phyloP scores from a whole-genome alignment of 2,329 filamentous ascomycete species.

The Zymoseptoria ardabiliae region DNA sequence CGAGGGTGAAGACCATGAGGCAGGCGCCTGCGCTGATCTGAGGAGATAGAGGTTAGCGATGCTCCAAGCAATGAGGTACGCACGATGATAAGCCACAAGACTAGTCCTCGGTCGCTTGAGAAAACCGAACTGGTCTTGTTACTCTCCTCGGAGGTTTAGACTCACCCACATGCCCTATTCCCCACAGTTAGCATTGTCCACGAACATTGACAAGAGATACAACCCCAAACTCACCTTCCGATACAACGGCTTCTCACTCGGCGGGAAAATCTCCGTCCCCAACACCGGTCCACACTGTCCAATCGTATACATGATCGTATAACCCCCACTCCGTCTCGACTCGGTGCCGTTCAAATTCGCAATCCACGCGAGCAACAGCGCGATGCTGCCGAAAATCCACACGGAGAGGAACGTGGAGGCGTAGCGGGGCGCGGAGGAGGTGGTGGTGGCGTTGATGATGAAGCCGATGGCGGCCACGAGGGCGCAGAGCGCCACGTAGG shows the following conservation, averaged over 20 bases:
- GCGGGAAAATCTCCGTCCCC: conserved; percentile 56
- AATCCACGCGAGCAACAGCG: conserved; percentile 32
- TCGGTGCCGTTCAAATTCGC: conserved; percentile 34
- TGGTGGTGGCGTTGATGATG: conserved; percentile 34
- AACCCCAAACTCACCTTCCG: conserved; percentile 28
- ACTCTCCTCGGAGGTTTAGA: no score
- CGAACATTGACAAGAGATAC: no score
- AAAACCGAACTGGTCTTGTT: no score
- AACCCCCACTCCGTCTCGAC: conserved; percentile 32
- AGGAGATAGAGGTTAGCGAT: no score
- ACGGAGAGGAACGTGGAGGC: conserved; percentile 34
- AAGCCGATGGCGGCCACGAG: conserved; percentile 34
- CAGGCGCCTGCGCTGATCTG: conserved; percentile 20
- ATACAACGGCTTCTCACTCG: conserved; percentile 40
- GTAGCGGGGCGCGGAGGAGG: conserved; percentile 29
- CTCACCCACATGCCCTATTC: no score
- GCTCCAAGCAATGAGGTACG: not conserved
- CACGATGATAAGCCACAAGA: no score
- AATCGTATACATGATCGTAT: conserved; percentile 33
- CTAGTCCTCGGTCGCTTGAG: no score
- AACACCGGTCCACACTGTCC: conserved; percentile 63
- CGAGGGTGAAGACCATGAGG: conserved; percentile 51
- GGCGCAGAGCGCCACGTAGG: conserved; percentile 32
- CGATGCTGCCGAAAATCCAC: conserved; percentile 33
- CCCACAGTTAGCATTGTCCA: no score